Evolutionary conservation across 2,329 filamentous ascomycete species (phyloP), one percentile per base, ranked within the genome.

Genomic region (Plectosphaerella sp.): DNA sequence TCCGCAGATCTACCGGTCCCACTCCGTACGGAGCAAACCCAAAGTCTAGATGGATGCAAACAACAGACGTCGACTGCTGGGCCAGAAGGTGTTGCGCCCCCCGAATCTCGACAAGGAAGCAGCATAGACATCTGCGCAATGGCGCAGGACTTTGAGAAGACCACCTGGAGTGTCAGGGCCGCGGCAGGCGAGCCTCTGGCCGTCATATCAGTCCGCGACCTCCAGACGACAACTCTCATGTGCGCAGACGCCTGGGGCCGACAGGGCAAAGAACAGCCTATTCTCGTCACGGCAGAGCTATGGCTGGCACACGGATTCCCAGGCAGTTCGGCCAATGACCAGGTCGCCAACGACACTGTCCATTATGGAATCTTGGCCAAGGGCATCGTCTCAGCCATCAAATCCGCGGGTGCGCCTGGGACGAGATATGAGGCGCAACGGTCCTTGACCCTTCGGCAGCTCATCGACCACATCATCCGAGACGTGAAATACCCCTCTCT

Each of bases 331-430:
- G 61, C 73, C 1, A 67, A 67, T 5, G 88, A 92, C 68, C 70
- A 71, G 9, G 77, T 92, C 35, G 78, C 82, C 45, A 67, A 69
- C n/a, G 87, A 87, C 63, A 91, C 88, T 2, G 82, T 91, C 22
- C 86, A 92, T 70, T 92, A 92, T 62, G 88, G 88, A 2, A 76
- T 72, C 10, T 74, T 91, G 14, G 85, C 83, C 70, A 90, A 91
- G 69, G 41, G 18, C 11, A 35, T 49, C 39, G 22, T 49, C 22
- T 74, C 75, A 0, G 74, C 91, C 14, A 69, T 86, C 33, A 66
- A 67, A 22, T 71, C 70, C 12, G 62, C 85, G 24, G 65, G 69
- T 45, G 55, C 65, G 3, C 39, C 24, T 18, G 41, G 41, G 5
- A 43, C 41, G 5, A 18, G 10, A 18, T 20, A 18, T 20, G 41